phyloP scores from a whole-genome alignment of 2,329 filamentous ascomycete genomes.

The Aureobasidium lini region DNA sequence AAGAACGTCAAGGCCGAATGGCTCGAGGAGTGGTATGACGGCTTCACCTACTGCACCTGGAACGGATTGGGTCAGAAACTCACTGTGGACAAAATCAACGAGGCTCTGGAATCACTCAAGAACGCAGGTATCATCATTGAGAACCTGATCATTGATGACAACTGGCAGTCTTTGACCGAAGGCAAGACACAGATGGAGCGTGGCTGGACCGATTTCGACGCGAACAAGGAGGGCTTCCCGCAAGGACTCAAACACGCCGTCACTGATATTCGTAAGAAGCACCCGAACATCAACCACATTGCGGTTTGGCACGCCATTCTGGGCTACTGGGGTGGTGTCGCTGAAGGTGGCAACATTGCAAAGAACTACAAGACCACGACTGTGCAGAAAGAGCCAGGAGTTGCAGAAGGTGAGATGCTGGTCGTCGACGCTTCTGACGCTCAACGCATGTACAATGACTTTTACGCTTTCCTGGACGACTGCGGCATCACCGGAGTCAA shows the following conservation, averaged over 20 bases:
- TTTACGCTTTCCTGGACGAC: slow-evolving; percentile 71
- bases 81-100: slow-evolving; percentile 69
- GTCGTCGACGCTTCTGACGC: slow-evolving; percentile 70
- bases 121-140: slow-evolving; percentile 67
- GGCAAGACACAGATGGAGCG: slow-evolving; percentile 45
- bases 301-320: slow-evolving; percentile 89
- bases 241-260: slow-evolving; percentile 67
- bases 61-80: slow-evolving; percentile 81
- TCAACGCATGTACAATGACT: slow-evolving; percentile 74
- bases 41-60: slow-evolving; percentile 94
- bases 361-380: slow-evolving; percentile 66
- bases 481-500: slow-evolving; percentile 82
- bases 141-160: slow-evolving; percentile 92
- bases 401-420: slow-evolving; percentile 59
- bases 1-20: slow-evolving; percentile 53
- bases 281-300: slow-evolving; percentile 70
- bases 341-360: slow-evolving; percentile 65
- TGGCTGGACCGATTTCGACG: slow-evolving; percentile 77
- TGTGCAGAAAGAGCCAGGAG: slow-evolving; percentile 48
- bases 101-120: slow-evolving; percentile 65
- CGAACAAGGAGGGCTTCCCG: slow-evolving; percentile 71
- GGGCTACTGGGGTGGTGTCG: slow-evolving; percentile 88
- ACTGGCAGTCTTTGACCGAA: slow-evolving; percentile 75
- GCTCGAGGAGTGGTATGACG: slow-evolving; percentile 86
- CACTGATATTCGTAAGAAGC: slow-evolving; percentile 55